phyloP scores from a whole-genome alignment of 1,139 yeast species.

The Pneumocystis wakefieldiae region DNA sequence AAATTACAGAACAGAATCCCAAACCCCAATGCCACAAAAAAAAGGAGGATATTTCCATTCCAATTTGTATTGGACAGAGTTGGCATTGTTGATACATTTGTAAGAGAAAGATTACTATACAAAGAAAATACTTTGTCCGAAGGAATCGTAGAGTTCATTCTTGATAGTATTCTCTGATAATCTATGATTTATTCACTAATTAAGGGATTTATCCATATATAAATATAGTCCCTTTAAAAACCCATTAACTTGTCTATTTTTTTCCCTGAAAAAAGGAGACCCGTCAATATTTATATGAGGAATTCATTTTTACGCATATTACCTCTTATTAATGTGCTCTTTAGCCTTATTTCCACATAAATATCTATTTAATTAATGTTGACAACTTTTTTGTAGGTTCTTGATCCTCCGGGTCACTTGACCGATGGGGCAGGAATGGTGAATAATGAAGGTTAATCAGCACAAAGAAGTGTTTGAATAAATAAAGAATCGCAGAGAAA shows the following conservation, averaged over 20 bases:
- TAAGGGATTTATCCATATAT: neutral
- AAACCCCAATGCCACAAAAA: conserved; percentile 28
- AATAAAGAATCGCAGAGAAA: neutral
- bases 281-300: neutral
- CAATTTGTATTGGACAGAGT: neutral
- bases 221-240: neutral
- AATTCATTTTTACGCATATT: neutral
- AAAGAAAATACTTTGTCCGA: neutral
- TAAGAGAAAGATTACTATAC: neutral
- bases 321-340: neutral
- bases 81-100: neutral
- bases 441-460: neutral
- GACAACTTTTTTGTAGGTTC: neutral
- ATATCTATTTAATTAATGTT: neutral
- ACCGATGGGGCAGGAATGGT: neutral
- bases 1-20: conserved; percentile 27
- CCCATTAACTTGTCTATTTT: neutral
- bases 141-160: neutral
- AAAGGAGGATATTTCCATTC: conserved; percentile 16
- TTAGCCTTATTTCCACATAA: neutral
- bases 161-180: neutral
- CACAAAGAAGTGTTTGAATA: neutral
- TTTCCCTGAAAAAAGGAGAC: neutral
- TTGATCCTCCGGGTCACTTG: neutral
- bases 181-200: neutral